A percentile compares a stretch with the other conserved stretches of the same genome.
phyloP scores from a whole-genome alignment of 148 eudicot genomes.

The Camellia lanceoleosa region DNA sequence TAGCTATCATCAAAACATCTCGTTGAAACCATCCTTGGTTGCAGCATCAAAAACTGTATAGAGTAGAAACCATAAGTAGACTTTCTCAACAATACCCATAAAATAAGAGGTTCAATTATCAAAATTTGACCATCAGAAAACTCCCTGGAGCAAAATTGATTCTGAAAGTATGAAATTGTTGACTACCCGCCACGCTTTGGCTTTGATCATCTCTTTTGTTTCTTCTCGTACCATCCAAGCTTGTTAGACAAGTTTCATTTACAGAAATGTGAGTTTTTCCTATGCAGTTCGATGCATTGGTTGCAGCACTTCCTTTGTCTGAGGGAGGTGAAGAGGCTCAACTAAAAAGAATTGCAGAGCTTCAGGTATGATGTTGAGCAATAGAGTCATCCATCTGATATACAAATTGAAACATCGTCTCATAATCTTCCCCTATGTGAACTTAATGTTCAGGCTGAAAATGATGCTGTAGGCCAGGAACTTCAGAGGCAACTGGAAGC shows the following conservation, averaged over 20 bases:
- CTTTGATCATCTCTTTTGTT: neutral
- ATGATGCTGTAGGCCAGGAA: conserved; percentile 88
- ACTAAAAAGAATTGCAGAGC: conserved; percentile 84
- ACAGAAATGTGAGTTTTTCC: neutral
- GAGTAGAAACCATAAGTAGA: neutral
- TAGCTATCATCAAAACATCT: neutral
- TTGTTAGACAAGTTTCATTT: neutral
- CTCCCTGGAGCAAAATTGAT: neutral
- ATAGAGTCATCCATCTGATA: conserved; percentile 1
- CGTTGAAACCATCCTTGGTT: neutral
- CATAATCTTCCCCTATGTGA: neutral
- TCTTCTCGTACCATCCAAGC: neutral
- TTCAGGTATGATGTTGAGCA: conserved; percentile 49
- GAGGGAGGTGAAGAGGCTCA: conserved; percentile 99
- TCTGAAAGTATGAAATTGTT: neutral
- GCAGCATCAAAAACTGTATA: neutral
- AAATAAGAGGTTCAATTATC: neutral
- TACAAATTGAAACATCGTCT: neutral
- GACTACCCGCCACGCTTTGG: neutral
- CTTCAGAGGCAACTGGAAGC: conserved; percentile 91
- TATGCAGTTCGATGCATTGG: conserved; percentile 88
- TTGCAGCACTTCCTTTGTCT: conserved; percentile 82
- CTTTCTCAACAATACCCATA: neutral
- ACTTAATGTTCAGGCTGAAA: conserved; percentile 58
- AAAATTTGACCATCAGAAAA: neutral